Percentiles rank a stretch among this genome's conserved stretches.
Conservation (phyloP, 1,284 basidiomycete genomes). For the Abortiporus biennis region DNA sequence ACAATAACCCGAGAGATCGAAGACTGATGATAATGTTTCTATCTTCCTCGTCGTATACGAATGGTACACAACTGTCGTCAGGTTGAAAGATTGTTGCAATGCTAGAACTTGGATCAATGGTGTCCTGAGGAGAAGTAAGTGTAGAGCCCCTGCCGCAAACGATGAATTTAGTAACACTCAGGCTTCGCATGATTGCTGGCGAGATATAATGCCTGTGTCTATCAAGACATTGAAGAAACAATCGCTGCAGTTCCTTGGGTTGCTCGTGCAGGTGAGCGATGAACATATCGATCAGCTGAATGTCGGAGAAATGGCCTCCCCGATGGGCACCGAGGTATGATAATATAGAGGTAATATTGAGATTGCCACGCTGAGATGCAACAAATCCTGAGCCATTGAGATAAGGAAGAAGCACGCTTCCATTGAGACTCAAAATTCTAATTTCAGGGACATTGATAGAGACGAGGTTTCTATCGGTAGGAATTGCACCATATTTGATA, state of each 20-base stretch:
- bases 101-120: slow-evolving; percentile 9
- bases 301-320: too few species aligned
- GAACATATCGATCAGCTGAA: too few species aligned
- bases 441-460: too few species aligned
- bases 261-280: too few species aligned
- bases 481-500: too few species aligned
- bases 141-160: slow-evolving; percentile 4
- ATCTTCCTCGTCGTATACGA: background rate
- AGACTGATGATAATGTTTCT: background rate
- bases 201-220: background rate
- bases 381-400: too few species aligned
- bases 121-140: slow-evolving; percentile 8
- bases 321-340: too few species aligned
- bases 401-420: too few species aligned
- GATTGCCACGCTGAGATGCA: too few species aligned
- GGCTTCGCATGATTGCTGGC: background rate
- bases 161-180: slow-evolving; percentile 8
- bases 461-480: too few species aligned
- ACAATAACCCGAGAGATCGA: slow-evolving; percentile 7
- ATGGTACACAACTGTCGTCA: slow-evolving; percentile 5
- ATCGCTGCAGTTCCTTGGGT: background rate
- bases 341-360: too few species aligned
- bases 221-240: slow-evolving; percentile 8
- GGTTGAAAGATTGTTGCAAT: slow-evolving; percentile 8
- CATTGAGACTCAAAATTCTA: too few species aligned